Conservation (phyloP, 2,329 filamentous ascomycete genomes). For the Clarireedia monteithiana region DNA sequence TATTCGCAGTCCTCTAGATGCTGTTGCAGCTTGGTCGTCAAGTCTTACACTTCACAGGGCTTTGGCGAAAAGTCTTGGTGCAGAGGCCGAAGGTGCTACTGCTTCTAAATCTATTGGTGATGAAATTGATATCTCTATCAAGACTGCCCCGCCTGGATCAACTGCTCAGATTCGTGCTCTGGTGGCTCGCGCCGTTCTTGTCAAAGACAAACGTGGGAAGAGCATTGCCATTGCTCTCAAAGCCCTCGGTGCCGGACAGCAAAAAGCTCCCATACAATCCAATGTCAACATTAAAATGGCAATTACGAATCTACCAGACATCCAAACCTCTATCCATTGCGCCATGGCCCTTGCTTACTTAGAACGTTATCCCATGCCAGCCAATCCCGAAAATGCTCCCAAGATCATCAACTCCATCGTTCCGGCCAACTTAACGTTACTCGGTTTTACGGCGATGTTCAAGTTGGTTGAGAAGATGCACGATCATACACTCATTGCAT, state of each 20-base stretch:
- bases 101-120: constrained; percentile 34
- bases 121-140: constrained; percentile 61
- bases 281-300: constrained; percentile 40
- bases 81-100: constrained; percentile 38
- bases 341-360: constrained; percentile 55
- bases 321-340: constrained; percentile 49
- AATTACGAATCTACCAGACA: constrained; percentile 40
- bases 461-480: constrained; percentile 48
- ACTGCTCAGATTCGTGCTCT: constrained; percentile 56
- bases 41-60: constrained; percentile 63
- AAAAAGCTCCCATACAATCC: constrained; percentile 24
- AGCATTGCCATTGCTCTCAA: constrained; percentile 50
- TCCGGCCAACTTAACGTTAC: constrained; percentile 36
- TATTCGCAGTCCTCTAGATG: constrained; percentile 80
- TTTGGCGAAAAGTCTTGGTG: constrained; percentile 55
- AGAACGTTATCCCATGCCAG: constrained; percentile 35
- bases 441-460: constrained; percentile 53
- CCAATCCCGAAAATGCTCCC: constrained; percentile 37
- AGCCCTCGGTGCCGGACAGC: constrained; percentile 38
- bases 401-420: constrained; percentile 43
- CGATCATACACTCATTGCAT: constrained; percentile 39
- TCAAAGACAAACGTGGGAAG: constrained; percentile 44
- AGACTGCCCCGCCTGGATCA: constrained; percentile 70
- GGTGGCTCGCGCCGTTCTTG: constrained; percentile 50
- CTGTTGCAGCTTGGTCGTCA: constrained; percentile 87